Evolutionary conservation across 768 basidiomycete genomes (phyloP).

Genomic region (Mycena pura): DNA sequence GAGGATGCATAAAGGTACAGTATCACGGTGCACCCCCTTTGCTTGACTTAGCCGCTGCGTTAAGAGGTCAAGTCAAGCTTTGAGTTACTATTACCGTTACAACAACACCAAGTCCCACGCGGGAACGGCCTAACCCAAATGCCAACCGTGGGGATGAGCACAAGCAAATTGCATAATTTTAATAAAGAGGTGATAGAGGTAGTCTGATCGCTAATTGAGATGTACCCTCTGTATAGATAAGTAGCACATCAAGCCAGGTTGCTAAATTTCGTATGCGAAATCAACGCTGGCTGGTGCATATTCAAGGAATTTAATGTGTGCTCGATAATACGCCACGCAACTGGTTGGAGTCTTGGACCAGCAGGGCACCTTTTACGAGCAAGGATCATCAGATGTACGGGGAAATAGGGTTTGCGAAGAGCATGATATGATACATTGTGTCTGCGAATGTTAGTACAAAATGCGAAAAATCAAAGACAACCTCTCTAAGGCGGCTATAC

Average conservation of each 20-base stretch:
- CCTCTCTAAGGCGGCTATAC: constrained; percentile 35
- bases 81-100: too few relatives aligned
- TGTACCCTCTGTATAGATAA: not conserved
- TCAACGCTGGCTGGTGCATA: constrained; percentile 15
- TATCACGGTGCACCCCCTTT: too few relatives aligned
- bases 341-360: constrained; percentile 65
- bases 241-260: not conserved
- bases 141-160: too few relatives aligned
- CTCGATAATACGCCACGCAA: constrained; percentile 78
- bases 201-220: not conserved
- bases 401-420: not conserved
- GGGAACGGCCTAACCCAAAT: too few relatives aligned
- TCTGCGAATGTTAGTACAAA: constrained; percentile 27
- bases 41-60: too few relatives aligned
- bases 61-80: too few relatives aligned
- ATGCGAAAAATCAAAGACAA: not conserved
- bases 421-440: constrained; percentile 22
- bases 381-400: constrained; percentile 25
- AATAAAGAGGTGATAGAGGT: too few relatives aligned
- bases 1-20: too few relatives aligned
- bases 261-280: constrained; percentile 2
- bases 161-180: too few relatives aligned
- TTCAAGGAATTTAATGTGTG: constrained; percentile 53
- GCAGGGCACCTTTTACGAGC: constrained; percentile 84
- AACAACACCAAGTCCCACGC: too few relatives aligned